A percentile compares a stretch with the other conserved stretches of the same genome.
Evolutionary conservation across 352 stramenopile species (phyloP).

Genomic region (Pythium volutum): DNA sequence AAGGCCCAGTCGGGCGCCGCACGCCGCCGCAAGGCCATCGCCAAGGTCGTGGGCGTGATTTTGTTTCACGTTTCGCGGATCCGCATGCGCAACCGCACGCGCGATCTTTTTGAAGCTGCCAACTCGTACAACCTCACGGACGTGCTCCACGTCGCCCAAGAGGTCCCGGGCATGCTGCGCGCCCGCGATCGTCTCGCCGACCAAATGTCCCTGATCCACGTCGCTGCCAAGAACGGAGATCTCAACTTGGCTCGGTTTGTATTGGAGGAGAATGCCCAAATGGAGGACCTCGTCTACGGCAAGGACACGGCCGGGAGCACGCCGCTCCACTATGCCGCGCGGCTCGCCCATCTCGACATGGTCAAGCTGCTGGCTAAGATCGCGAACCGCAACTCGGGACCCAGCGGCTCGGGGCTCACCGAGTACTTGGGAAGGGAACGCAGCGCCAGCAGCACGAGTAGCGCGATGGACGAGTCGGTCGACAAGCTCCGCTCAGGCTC

Average conservation of each 20-base stretch:
- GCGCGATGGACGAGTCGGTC: slow-evolving; percentile 34
- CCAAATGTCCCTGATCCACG: slow-evolving; percentile 87
- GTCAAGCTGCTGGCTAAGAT: slow-evolving; percentile 82
- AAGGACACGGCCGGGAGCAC: slow-evolving; percentile 75
- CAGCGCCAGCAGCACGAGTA: slow-evolving; percentile 69
- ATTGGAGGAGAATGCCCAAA: slow-evolving; percentile 71
- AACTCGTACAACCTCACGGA: slow-evolving; percentile 75
- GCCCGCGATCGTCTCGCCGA: slow-evolving; percentile 72
- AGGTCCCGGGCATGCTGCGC: slow-evolving; percentile 75
- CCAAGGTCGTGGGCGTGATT: slow-evolving; percentile 67
- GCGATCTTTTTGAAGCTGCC: slow-evolving; percentile 74
- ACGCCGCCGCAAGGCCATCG: slow-evolving; percentile 61
- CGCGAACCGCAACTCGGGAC: slow-evolving; percentile 76
- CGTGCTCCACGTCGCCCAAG: slow-evolving; percentile 78
- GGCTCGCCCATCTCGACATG: slow-evolving; percentile 81
- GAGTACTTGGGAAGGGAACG: slow-evolving; percentile 51
- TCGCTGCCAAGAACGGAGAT: slow-evolving; percentile 85
- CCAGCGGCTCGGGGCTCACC: slow-evolving; percentile 31
- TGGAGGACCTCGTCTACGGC: slow-evolving; percentile 85
- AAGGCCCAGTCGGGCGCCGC: slow-evolving; percentile 44
- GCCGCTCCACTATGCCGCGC: slow-evolving; percentile 79
- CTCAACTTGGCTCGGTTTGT: slow-evolving; percentile 82
- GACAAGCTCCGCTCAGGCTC: slow-evolving; percentile 53
- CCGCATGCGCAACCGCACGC: slow-evolving; percentile 75
- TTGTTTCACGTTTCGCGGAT: slow-evolving; percentile 77